phyloP scores from a whole-genome alignment of 2,329 filamentous ascomycete genomes.

The Colletotrichum filicis region DNA sequence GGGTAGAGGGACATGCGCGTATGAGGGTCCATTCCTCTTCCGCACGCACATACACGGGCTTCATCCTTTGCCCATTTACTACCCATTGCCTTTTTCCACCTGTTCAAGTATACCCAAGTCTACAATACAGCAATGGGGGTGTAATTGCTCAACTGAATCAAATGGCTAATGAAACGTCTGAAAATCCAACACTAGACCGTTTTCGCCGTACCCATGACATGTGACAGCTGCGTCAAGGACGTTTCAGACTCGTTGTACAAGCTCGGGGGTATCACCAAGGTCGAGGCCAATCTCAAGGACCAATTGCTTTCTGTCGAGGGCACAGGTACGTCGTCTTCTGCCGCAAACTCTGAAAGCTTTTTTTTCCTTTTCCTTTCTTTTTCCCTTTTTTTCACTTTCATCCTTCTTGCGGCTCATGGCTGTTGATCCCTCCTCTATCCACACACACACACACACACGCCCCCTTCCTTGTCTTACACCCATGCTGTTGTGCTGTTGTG shows the following conservation, averaged over 20 bases:
- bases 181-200: constrained; percentile 73
- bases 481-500: neutral
- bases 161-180: constrained; percentile 48
- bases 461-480: neutral
- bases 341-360: constrained; percentile 23
- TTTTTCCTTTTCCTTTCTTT: neutral
- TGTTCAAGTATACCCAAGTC: too few relatives aligned
- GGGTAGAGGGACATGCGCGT: neutral
- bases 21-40: neutral
- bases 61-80: neutral
- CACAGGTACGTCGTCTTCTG: constrained; percentile 65
- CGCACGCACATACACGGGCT: neutral
- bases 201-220: constrained; percentile 94
- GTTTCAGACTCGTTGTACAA: constrained; percentile 83
- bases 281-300: constrained; percentile 83
- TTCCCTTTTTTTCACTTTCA: neutral
- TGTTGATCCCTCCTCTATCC: neutral
- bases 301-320: constrained; percentile 89
- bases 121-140: neutral
- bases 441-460: neutral
- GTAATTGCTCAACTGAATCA: neutral
- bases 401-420: neutral
- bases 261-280: constrained; percentile 82
- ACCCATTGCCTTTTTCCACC: neutral
- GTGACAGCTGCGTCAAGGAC: constrained; percentile 87